These are phyloP conservation scores for Hypoxylon rickii DNA, from an alignment of 495 filamentous ascomycete genomes.

Conservation along the genomic window DNA sequence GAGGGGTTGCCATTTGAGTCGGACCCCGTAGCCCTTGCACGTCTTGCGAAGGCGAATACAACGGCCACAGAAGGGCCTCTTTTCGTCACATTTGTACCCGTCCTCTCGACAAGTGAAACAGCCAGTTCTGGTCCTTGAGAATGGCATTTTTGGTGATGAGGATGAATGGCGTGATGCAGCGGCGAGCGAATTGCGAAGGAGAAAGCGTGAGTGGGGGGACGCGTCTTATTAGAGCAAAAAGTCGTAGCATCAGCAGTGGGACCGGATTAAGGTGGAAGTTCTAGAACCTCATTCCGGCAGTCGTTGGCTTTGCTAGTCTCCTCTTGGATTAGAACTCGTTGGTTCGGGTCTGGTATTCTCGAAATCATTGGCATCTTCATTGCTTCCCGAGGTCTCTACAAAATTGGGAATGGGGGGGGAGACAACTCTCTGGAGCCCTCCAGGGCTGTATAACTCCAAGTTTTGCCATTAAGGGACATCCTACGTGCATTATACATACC, in stretches of 20 bases:
- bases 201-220: slow-evolving; percentile 1
- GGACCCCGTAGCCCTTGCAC: slow-evolving; percentile 39
- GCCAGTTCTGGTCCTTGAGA: slow-evolving; percentile 38
- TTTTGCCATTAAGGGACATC: too few species aligned
- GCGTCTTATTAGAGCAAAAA: not conserved
- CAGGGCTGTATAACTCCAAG: too few species aligned
- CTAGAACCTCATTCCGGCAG: not conserved
- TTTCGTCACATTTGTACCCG: slow-evolving; percentile 40
- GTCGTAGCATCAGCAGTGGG: not conserved
- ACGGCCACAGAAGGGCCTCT: slow-evolving; percentile 37
- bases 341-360: too few species aligned
- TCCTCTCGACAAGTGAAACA: slow-evolving; percentile 41
- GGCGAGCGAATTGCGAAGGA: not conserved
- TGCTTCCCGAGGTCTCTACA: too few species aligned
- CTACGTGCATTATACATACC: too few species aligned
- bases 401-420: too few species aligned
- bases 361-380: too few species aligned
- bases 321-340: too few species aligned
- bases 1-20: slow-evolving; percentile 32
- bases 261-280: not conserved
- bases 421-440: too few species aligned
- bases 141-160: slow-evolving; percentile 21
- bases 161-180: slow-evolving; percentile 1
- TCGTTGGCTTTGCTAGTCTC: not conserved
- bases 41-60: slow-evolving; percentile 32